These are phyloP conservation scores for Scheffersomyces coipomensis DNA, from an alignment of 805 yeast species.

Conservation along the genomic window DNA sequence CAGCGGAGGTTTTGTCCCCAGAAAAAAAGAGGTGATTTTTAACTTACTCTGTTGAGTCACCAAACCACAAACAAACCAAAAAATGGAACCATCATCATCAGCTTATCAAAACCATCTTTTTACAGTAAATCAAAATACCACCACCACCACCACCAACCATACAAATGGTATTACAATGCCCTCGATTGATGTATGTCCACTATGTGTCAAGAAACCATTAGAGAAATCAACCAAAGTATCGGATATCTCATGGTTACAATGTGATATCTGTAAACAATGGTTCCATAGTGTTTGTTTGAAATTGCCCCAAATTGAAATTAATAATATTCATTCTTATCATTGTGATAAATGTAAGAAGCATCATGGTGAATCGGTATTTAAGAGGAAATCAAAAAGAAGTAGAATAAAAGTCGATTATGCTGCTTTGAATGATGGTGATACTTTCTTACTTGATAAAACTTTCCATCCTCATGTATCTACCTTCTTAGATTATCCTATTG, in stretches of 20 bases:
- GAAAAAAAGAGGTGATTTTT: too few relatives aligned
- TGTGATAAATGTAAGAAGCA: slow-evolving; percentile 47
- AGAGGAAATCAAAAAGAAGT: slow-evolving; percentile 55
- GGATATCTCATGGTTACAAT: slow-evolving; percentile 49
- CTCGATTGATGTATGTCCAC: slow-evolving; percentile 18
- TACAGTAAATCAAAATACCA: background rate
- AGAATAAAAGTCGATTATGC: slow-evolving; percentile 65
- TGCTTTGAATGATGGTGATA: slow-evolving; percentile 75
- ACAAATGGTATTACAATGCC: slow-evolving; percentile 7
- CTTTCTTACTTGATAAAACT: slow-evolving; percentile 43
- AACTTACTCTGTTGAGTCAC: too few relatives aligned
- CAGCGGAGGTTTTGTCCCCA: too few relatives aligned
- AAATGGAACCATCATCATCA: too few relatives aligned
- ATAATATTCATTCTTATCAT: slow-evolving; percentile 48
- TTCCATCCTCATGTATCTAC: slow-evolving; percentile 51
- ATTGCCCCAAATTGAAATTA: slow-evolving; percentile 30
- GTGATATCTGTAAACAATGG: slow-evolving; percentile 57
- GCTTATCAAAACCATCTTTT: background rate
- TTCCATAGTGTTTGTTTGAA: slow-evolving; percentile 51
- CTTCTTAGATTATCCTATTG: slow-evolving; percentile 27
- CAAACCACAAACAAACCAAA: too few relatives aligned
- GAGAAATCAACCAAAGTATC: slow-evolving; percentile 9
- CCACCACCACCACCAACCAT: background rate
- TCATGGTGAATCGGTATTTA: slow-evolving; percentile 50
- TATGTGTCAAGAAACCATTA: slow-evolving; percentile 14